Evolutionary conservation across 768 basidiomycete species (phyloP), one percentile per base, ranked within the genome.

Genomic region (Boletus subparvulus): DNA sequence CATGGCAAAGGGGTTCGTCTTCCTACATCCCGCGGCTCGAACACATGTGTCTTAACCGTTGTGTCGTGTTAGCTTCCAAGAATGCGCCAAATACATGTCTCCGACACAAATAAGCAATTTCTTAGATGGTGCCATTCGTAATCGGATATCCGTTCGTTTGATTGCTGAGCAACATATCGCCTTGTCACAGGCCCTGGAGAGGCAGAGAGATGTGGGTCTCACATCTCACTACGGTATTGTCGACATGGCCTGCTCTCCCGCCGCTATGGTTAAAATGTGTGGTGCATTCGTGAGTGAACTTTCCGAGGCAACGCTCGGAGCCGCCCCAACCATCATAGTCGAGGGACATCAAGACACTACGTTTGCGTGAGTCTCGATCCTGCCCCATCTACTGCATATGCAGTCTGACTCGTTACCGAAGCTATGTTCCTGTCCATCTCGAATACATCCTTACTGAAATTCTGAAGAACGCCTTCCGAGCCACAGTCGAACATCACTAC

Each of bases 111-210:
- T 92, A 62, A 86, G 82, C 73, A 77, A 78, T 54, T 95, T 95
- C 67, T 75, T 95, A 26, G 89, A 95, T 68, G 84, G 85, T 42
- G 86, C 90, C 40, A 94, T 95, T 63, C 85, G 86, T 28, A 93
- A 85, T 65, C 87, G 93, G 53, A 92, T 94, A 54, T 91, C 90
- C 39, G 84, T 94, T 30, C 86, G 93, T 35, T 76, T 95, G 54
- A 90, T 94, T 57, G 93, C 92, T 39, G 93, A 95, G 69, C 93
- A 95, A 65, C 93, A 95, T 69, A 90, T 95, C 37, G 85, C 90
- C 10, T 78, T 95, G 42, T 89, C 92, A 2, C 84, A 83, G 54
- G 86, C 85, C 2, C 68, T 92, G 55, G 74, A 79, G 45, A 72
- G 76, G 36, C 74, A 77, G 28, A 62, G 67, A 26, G 59, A 65